Evolutionary conservation across 2,329 filamentous ascomycete genomes (phyloP).

Genomic region (Rhynchosporium secalis): DNA sequence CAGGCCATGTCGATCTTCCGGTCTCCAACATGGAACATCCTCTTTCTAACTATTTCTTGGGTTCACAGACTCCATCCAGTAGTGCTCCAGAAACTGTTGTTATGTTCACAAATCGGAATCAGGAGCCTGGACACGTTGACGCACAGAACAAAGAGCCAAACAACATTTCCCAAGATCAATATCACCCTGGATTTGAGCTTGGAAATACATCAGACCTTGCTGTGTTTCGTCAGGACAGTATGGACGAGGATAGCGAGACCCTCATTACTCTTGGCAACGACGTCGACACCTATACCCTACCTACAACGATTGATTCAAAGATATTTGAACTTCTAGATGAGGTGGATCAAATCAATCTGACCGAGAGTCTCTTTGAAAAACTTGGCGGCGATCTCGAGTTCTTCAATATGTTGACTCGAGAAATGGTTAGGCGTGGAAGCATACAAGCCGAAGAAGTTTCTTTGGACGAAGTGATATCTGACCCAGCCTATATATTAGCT

Average conservation of each 20-base stretch:
- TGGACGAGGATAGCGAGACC: neutral
- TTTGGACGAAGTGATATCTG: neutral
- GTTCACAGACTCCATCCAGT: neutral
- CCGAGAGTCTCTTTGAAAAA: neutral
- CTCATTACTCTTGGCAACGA: conserved; percentile 2
- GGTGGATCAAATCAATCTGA: neutral
- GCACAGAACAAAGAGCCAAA: neutral
- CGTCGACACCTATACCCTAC: neutral
- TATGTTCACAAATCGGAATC: neutral
- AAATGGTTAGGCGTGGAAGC: neutral
- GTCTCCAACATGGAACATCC: neutral
- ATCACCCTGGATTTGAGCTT: neutral
- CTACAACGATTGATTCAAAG: neutral
- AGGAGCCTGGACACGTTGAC: neutral
- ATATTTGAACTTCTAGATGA: conserved; percentile 1
- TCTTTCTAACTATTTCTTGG: neutral
- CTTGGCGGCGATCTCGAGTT: neutral
- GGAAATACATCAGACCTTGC: neutral
- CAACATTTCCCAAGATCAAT: neutral
- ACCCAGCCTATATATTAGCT: neutral
- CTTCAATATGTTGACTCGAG: neutral
- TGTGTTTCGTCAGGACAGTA: neutral
- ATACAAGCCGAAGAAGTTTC: neutral
- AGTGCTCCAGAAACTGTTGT: neutral
- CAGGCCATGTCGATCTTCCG: neutral